phyloP scores from a whole-genome alignment of 768 basidiomycete genomes.

The Suillus subluteus region DNA sequence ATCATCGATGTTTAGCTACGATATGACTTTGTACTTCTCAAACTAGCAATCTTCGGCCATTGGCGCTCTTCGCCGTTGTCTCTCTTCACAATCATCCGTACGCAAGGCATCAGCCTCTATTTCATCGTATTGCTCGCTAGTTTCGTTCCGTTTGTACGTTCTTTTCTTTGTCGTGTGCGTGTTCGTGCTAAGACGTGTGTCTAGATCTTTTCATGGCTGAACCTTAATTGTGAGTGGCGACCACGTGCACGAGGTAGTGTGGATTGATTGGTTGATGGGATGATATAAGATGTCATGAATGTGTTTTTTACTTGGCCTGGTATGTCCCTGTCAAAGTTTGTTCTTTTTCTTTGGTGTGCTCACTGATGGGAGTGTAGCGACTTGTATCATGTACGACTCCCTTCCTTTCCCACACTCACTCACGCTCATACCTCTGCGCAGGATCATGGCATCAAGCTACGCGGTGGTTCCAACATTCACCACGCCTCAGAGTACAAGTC shows the following conservation, averaged over 20 bases:
- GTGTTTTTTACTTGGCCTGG: neutral
- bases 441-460: neutral
- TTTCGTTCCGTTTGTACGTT: slow-evolving; percentile 15
- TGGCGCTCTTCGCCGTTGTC: slow-evolving; percentile 15
- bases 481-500: neutral
- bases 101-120: slow-evolving; percentile 28
- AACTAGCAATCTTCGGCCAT: slow-evolving; percentile 20
- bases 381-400: neutral
- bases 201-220: slow-evolving; percentile 7
- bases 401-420: neutral
- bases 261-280: neutral
- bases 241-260: neutral
- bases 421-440: neutral
- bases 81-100: slow-evolving; percentile 16
- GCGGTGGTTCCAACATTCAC: neutral
- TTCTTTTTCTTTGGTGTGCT: neutral
- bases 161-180: neutral
- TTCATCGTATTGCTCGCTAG: slow-evolving; percentile 20
- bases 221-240: neutral
- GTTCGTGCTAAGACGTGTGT: neutral
- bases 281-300: neutral
- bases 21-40: slow-evolving; percentile 25
- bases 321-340: neutral
- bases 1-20: slow-evolving; percentile 15
- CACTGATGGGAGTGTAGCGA: neutral